phyloP scores from a whole-genome alignment of 2,329 filamentous ascomycete species.

The Exophiala sideris region DNA sequence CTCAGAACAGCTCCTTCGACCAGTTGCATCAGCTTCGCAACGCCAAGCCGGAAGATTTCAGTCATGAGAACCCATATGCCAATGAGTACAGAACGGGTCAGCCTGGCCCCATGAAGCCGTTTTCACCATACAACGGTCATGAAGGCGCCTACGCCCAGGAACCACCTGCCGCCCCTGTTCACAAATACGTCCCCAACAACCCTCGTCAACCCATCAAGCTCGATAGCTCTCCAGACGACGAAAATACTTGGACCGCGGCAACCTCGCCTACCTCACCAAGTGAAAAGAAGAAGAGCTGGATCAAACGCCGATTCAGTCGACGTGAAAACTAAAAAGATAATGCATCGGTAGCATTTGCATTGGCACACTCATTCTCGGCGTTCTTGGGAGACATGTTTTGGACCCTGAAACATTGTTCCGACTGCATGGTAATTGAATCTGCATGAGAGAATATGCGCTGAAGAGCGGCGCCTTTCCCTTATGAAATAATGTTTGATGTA shows the following conservation, averaged over 20 bases:
- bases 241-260: constrained; percentile 5
- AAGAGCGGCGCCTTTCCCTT: constrained; percentile 1
- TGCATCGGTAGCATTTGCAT: not conserved
- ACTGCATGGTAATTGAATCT: constrained; percentile 5
- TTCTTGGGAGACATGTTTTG: constrained; percentile 2
- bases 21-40: constrained; percentile 55
- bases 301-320: constrained; percentile 77
- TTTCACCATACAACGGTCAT: constrained; percentile 14
- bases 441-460: constrained; percentile 8
- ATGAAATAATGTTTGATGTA: constrained; percentile 27
- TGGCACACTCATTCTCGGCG: constrained; percentile 11
- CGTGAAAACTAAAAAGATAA: constrained; percentile 28
- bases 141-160: constrained; percentile 29
- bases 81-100: constrained; percentile 33
- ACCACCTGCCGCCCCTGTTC: constrained; percentile 20
- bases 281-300: constrained; percentile 82
- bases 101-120: constrained; percentile 6
- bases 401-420: constrained; percentile 1
- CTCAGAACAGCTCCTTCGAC: constrained; percentile 88
- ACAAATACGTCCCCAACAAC: constrained; percentile 15
- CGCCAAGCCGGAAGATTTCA: constrained; percentile 43
- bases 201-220: constrained; percentile 30
- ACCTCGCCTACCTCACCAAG: constrained; percentile 10
- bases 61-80: constrained; percentile 35
- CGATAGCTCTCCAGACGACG: constrained; percentile 4